Conservation (phyloP, 768 basidiomycete species). For the Leccinum subgranulosum region DNA sequence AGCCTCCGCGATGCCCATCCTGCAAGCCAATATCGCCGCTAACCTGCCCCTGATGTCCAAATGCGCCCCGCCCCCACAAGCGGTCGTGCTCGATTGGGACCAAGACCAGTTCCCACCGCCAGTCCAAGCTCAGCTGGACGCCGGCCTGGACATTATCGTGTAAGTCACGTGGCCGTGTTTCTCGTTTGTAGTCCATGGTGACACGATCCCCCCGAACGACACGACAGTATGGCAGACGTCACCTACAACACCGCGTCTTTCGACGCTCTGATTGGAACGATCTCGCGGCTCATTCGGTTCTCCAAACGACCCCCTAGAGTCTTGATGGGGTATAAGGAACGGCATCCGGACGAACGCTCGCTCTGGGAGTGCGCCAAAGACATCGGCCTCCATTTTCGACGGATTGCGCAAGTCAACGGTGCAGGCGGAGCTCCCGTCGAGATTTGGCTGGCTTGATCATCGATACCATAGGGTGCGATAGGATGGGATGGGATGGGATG, state of each 20-base stretch:
- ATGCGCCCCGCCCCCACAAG: slow-evolving; percentile 22
- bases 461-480: background rate
- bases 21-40: slow-evolving; percentile 63
- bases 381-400: slow-evolving; percentile 53
- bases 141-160: slow-evolving; percentile 65
- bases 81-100: slow-evolving; percentile 75
- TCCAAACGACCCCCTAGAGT: slow-evolving; percentile 43
- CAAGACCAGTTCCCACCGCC: slow-evolving; percentile 47
- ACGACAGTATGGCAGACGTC: slow-evolving; percentile 84
- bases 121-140: slow-evolving; percentile 36
- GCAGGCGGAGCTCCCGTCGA: slow-evolving; percentile 65
- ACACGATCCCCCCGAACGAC: background rate
- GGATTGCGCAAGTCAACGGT: slow-evolving; percentile 54
- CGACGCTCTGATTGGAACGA: slow-evolving; percentile 67
- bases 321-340: slow-evolving; percentile 83
- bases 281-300: slow-evolving; percentile 45
- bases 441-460: slow-evolving; percentile 55
- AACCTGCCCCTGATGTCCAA: slow-evolving; percentile 38
- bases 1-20: slow-evolving; percentile 81
- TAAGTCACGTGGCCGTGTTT: slow-evolving; percentile 34
- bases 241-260: slow-evolving; percentile 90
- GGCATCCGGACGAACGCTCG: slow-evolving; percentile 70
- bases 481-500: background rate
- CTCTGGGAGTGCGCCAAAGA: slow-evolving; percentile 63
- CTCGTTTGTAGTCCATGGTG: background rate